Percentiles rank a stretch among this genome's conserved stretches.
phyloP scores from a whole-genome alignment of 1,284 basidiomycete genomes.

The Testicularia cyperi region DNA sequence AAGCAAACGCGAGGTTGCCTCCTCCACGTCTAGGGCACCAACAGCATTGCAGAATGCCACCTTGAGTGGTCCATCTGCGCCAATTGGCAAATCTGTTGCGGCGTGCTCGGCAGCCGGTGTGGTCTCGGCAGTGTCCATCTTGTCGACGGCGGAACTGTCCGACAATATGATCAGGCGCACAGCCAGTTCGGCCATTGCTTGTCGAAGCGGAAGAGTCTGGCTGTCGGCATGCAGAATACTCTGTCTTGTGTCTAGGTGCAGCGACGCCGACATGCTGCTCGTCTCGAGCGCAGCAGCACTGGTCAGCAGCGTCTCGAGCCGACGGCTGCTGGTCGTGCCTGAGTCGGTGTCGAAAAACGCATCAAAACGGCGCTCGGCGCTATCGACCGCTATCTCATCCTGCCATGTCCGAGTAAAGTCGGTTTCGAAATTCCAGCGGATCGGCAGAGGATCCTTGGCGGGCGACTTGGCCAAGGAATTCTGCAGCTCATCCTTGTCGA shows the following conservation, averaged over 20 bases:
- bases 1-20: constrained; percentile 26
- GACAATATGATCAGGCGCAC: constrained; percentile 16
- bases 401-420: constrained; percentile 35
- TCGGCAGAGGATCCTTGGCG: constrained; percentile 21
- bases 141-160: no score
- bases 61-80: constrained; percentile 14
- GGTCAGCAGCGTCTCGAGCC: constrained; percentile 18
- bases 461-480: constrained; percentile 26
- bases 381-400: constrained; percentile 14
- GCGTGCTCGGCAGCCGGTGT: neutral
- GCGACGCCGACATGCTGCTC: neutral
- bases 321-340: constrained; percentile 15
- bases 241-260: neutral
- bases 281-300: constrained; percentile 7
- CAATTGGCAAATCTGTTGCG: neutral
- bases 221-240: neutral
- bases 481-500: constrained; percentile 72
- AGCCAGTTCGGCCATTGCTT: constrained; percentile 19
- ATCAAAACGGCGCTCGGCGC: constrained; percentile 11
- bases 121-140: no score
- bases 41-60: constrained; percentile 21
- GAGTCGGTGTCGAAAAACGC: constrained; percentile 11
- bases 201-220: neutral
- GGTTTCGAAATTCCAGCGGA: constrained; percentile 2
- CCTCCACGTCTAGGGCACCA: constrained; percentile 26